Evolutionary conservation across 257 asterid species (phyloP).

Genomic region (Solanum virginianum): DNA sequence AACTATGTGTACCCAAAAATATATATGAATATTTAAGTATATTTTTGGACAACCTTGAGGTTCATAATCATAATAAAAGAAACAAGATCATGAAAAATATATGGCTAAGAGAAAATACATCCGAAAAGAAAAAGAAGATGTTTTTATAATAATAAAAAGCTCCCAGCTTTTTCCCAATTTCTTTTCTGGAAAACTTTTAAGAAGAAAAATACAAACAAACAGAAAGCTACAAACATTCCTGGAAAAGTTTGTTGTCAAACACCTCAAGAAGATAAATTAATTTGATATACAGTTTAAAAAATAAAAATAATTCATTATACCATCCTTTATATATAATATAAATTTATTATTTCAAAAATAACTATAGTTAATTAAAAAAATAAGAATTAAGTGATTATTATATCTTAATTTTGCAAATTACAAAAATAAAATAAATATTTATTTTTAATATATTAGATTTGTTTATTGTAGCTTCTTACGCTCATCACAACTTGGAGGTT

Average conservation of each 20-base stretch:
- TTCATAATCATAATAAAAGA: no score
- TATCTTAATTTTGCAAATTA: no score
- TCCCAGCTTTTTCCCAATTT: background rate
- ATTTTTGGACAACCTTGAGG: no score
- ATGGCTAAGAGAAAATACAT: background rate
- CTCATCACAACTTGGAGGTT: background rate
- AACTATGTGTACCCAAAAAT: no score
- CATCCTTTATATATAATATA: background rate
- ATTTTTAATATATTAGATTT: background rate
- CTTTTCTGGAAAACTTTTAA: background rate
- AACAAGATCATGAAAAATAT: background rate
- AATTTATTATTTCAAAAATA: no score
- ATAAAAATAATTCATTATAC: background rate
- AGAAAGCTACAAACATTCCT: background rate
- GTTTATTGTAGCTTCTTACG: background rate
- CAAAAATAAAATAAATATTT: no score
- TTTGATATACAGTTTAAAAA: background rate
- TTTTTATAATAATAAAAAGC: no score
- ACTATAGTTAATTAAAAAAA: no score
- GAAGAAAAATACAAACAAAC: background rate
- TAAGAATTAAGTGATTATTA: background rate
- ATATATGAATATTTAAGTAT: no score
- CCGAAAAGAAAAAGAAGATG: background rate
- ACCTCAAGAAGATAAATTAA: background rate
- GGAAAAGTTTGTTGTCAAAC: background rate